Conservation (phyloP, 306 rosid genomes). For the Prunus salicina region DNA sequence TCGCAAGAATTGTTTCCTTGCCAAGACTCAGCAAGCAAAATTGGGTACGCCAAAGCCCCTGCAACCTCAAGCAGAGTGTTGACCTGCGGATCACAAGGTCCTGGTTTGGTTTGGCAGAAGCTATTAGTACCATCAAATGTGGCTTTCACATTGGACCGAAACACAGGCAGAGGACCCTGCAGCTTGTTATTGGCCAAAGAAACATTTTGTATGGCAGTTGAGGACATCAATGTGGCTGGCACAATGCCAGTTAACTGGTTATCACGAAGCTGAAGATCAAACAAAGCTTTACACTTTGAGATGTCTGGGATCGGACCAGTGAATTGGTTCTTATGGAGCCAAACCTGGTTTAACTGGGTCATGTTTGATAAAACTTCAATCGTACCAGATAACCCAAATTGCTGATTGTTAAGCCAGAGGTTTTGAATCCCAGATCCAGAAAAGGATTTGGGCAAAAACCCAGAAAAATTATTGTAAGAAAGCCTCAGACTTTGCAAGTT, state of each 20-base stretch:
- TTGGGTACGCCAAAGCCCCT: slow-evolving; percentile 46
- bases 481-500: slow-evolving; percentile 50
- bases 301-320: slow-evolving; percentile 64
- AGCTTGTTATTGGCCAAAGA: slow-evolving; percentile 54
- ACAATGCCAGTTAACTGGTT: slow-evolving; percentile 61
- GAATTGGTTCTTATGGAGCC: slow-evolving; percentile 77
- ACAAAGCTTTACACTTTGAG: slow-evolving; percentile 39
- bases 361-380: slow-evolving; percentile 51
- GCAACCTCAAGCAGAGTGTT: slow-evolving; percentile 50
- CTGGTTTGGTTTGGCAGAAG: slow-evolving; percentile 35
- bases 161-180: slow-evolving; percentile 61
- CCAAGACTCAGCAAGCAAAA: slow-evolving; percentile 47
- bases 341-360: slow-evolving; percentile 53
- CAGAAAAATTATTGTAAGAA: slow-evolving; percentile 76
- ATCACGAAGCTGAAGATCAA: slow-evolving; percentile 76
- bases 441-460: slow-evolving; percentile 51
- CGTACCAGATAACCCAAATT: slow-evolving; percentile 51
- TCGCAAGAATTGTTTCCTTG: slow-evolving; percentile 40
- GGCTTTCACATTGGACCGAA: slow-evolving; percentile 29
- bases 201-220: slow-evolving; percentile 43
- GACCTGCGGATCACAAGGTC: slow-evolving; percentile 55
- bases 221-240: slow-evolving; percentile 38
- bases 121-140: slow-evolving; percentile 43
- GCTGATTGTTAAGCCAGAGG: slow-evolving; percentile 84
- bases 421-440: slow-evolving; percentile 41